Conservation (phyloP, 768 basidiomycete genomes). For the Gloeostereum incarnatum region DNA sequence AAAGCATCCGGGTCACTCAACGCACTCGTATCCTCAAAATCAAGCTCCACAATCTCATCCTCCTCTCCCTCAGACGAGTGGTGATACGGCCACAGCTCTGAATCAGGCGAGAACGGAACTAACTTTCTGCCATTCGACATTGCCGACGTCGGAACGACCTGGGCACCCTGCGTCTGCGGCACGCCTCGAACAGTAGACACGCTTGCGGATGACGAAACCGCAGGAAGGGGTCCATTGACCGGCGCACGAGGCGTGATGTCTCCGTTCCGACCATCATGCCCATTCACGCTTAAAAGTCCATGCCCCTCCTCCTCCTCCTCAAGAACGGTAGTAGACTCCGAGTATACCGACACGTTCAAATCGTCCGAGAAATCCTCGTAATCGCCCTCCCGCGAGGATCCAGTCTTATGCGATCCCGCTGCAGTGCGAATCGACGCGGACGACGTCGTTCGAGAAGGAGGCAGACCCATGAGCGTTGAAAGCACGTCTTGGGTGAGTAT, state of each 20-base stretch:
- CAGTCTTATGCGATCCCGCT: too few relatives aligned
- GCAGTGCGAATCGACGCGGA: slow-evolving; percentile 30
- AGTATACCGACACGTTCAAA: too few relatives aligned
- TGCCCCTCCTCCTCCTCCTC: slow-evolving; percentile 20
- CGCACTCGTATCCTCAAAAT: slow-evolving; percentile 65
- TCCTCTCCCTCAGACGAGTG: slow-evolving; percentile 33
- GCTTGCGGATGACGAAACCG: not conserved
- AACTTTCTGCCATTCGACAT: slow-evolving; percentile 27
- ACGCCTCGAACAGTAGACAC: slow-evolving; percentile 7
- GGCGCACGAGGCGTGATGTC: slow-evolving; percentile 62
- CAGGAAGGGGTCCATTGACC: slow-evolving; percentile 9
- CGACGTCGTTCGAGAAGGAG: slow-evolving; percentile 30
- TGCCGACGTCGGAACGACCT: slow-evolving; percentile 5
- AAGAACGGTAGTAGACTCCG: slow-evolving; percentile 30
- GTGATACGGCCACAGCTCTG: slow-evolving; percentile 67
- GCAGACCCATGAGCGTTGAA: slow-evolving; percentile 50
- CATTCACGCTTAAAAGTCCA: slow-evolving; percentile 2
- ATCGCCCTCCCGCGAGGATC: slow-evolving; percentile 49
- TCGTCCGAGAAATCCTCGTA: slow-evolving; percentile 42
- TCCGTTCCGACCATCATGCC: slow-evolving; percentile 23
- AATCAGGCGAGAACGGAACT: slow-evolving; percentile 54
- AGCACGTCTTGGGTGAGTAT: slow-evolving; percentile 67
- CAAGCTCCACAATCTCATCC: slow-evolving; percentile 64
- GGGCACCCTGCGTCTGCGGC: too few relatives aligned
- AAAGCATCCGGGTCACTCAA: slow-evolving; percentile 62